Percentiles rank a stretch among this genome's conserved stretches.
Conservation (phyloP, 2,329 filamentous ascomycete species). For the Penicillium occitanis region DNA sequence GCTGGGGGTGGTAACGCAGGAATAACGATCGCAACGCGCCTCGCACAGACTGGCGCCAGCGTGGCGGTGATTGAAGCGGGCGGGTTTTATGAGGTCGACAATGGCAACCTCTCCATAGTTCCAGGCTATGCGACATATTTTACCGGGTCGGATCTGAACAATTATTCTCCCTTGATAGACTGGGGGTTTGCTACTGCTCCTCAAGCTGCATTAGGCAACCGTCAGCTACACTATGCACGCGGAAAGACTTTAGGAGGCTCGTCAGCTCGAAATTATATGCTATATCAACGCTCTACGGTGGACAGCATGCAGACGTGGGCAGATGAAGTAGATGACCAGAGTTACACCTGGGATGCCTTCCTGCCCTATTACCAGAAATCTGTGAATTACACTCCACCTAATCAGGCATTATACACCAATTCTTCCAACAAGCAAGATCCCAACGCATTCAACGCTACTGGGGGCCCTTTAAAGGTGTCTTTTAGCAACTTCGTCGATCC, state of each 20-base stretch:
- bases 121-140: constrained; percentile 28
- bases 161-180: constrained; percentile 25
- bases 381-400: constrained; percentile 31
- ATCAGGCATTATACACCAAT: constrained; percentile 23
- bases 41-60: constrained; percentile 25
- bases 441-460: constrained; percentile 24
- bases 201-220: constrained; percentile 22
- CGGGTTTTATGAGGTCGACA: constrained; percentile 36
- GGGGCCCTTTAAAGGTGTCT: constrained; percentile 36
- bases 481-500: constrained; percentile 31
- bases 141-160: constrained; percentile 27
- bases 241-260: constrained; percentile 30
- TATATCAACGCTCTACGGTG: constrained; percentile 32
- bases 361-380: constrained; percentile 34
- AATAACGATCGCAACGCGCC: constrained; percentile 21
- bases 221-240: constrained; percentile 27
- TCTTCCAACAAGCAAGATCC: constrained; percentile 28
- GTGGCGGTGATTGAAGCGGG: constrained; percentile 1
- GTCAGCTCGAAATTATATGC: constrained; percentile 30
- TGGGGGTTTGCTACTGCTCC: constrained; percentile 30
- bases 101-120: constrained; percentile 31
- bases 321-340: constrained; percentile 36
- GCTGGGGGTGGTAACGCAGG: not conserved
- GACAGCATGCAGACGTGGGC: constrained; percentile 38
- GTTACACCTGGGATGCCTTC: constrained; percentile 34